Evolutionary conservation across 306 rosid genomes (phyloP), one percentile per base, ranked within the genome.

Genomic region (Leucaena leucocephala): DNA sequence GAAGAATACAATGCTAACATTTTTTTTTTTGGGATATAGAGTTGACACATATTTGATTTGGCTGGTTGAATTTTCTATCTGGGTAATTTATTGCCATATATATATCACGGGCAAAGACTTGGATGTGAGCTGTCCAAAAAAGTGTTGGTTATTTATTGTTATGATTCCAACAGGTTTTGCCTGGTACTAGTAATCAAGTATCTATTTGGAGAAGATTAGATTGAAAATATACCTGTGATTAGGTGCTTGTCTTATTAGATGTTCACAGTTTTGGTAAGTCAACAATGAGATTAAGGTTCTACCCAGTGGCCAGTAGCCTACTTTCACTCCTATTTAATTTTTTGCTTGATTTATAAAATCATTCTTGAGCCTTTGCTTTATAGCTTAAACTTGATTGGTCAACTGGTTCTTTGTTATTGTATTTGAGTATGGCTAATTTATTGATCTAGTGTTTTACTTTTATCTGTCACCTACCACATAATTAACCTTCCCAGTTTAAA

Each of bases 181-280:
- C 33, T 55, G 19, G 62, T 58, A 21, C 15, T 67, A 22, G 15
- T 59, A 58, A 63, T 33, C 17, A 33, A 43, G 76, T 69, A 8
- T 8, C 64, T 69, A 63, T 52, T 62, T 62, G 75, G 36, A 75
- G 34, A 69, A 39, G 64, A 83, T 75, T 27, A 35, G 69, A 50
- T 63, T 73, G 39, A 64, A 67, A 63, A 61, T 39, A 68, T 33
- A 11, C 10, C 14, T 50, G 44, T 34, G 10, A 43, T 52, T 38
- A 40, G 22, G 19, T 71, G 55, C 54, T 58, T 39, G 61, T 33
- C 63, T 58, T 62, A 7, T 69, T 52, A 40, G 70, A 46, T 69
- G 33, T 50, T 65, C 74, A 13, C 70, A 33, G 46, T 68, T 35
- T 4, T 72, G 54, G 59, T n/a, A 46, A 70, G n/a, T 61, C 27